phyloP scores from a whole-genome alignment of 2,329 filamentous ascomycete genomes.

The Colletotrichum coccodes region DNA sequence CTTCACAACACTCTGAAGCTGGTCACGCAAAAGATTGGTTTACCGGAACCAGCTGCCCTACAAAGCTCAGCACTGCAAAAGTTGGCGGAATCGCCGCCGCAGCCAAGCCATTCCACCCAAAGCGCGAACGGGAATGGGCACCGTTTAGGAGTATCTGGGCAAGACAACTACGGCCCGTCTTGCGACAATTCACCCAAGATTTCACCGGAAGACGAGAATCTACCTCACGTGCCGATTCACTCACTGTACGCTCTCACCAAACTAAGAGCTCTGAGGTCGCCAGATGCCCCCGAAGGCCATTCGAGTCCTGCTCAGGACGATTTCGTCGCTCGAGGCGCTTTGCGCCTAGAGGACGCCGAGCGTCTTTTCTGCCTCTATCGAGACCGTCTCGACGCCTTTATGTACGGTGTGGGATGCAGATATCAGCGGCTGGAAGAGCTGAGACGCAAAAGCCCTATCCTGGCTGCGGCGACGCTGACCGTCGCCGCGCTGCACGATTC shows the following conservation, averaged over 20 bases:
- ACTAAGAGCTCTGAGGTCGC: constrained; percentile 47
- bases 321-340: constrained; percentile 49
- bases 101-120: not conserved
- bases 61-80: constrained; percentile 17
- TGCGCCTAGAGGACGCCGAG: constrained; percentile 59
- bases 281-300: constrained; percentile 36
- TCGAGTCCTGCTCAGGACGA: constrained; percentile 38
- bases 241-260: constrained; percentile 51
- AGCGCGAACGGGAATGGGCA: not conserved
- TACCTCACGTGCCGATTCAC: constrained; percentile 50
- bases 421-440: constrained; percentile 61
- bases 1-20: constrained; percentile 26
- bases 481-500: constrained; percentile 68
- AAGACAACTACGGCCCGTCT: constrained; percentile 33
- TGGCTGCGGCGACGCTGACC: constrained; percentile 65
- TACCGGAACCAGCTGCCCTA: constrained; percentile 21
- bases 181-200: constrained; percentile 38
- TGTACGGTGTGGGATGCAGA: constrained; percentile 61
- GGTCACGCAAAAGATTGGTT: constrained; percentile 24
- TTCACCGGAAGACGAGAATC: constrained; percentile 43
- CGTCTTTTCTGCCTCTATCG: constrained; percentile 62
- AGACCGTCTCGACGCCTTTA: constrained; percentile 58
- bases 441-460: constrained; percentile 62
- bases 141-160: constrained; percentile 5
- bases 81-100: constrained; percentile 13